Percentiles rank a stretch among this genome's conserved stretches.
Conservation (phyloP, 129 eudicot genomes). For the Kitagawia praeruptora region DNA sequence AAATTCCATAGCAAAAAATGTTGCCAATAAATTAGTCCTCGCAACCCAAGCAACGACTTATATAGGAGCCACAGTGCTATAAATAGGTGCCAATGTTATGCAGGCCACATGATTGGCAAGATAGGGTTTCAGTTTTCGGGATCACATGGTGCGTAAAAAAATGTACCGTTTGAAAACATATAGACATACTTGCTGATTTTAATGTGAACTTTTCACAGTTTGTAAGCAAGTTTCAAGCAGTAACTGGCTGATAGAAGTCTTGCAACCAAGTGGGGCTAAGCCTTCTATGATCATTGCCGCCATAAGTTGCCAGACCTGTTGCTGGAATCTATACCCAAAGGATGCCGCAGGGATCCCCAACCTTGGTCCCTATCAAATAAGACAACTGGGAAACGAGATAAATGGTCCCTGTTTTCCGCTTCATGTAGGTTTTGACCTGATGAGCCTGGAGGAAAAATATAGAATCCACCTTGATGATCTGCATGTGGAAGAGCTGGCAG, state of each 20-base stretch:
- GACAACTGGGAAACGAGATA: slow-evolving; percentile 25
- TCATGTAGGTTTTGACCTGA: slow-evolving; percentile 21
- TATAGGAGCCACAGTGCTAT: slow-evolving; percentile 10
- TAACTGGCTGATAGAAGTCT: slow-evolving; percentile 9
- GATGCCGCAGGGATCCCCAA: slow-evolving; percentile 22
- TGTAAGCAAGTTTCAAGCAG: slow-evolving; percentile 23
- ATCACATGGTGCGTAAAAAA: slow-evolving; percentile 15
- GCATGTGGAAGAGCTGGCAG: slow-evolving; percentile 23
- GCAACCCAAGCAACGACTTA: not conserved
- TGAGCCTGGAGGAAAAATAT: slow-evolving; percentile 15
- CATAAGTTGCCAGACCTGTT: slow-evolving; percentile 18
- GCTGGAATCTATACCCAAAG: slow-evolving; percentile 18
- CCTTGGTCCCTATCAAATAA: slow-evolving; percentile 13
- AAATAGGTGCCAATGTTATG: slow-evolving; percentile 9
- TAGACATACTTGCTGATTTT: slow-evolving; percentile 16
- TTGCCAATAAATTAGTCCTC: not conserved
- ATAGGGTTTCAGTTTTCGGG: slow-evolving; percentile 23
- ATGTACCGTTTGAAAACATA: slow-evolving; percentile 7
- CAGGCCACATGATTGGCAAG: slow-evolving; percentile 19
- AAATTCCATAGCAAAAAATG: slow-evolving; percentile 6
- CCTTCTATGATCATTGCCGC: slow-evolving; percentile 30
- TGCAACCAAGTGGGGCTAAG: not conserved
- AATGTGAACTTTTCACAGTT: slow-evolving; percentile 10
- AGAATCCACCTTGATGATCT: slow-evolving; percentile 24
- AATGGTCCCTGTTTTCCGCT: slow-evolving; percentile 27